Percentiles rank a stretch among this genome's conserved stretches.
These are phyloP conservation scores for Pigoraptor vietnamica DNA, from an alignment of 78 protist species.

Conservation along the genomic window DNA sequence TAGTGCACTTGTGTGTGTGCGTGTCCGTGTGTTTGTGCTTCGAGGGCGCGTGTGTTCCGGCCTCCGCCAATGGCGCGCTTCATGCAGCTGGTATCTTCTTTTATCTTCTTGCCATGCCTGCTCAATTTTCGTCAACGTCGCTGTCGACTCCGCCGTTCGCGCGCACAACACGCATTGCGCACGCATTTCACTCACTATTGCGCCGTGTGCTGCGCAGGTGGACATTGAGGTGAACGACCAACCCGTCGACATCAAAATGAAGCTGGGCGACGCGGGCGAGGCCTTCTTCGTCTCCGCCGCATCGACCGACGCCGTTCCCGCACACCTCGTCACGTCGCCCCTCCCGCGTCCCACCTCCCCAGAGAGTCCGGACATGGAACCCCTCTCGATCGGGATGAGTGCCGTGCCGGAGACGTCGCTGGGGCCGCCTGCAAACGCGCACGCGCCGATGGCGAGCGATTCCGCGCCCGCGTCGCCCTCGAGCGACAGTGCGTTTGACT, in stretches of 20 bases:
- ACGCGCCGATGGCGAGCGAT: neutral
- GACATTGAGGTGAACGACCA: constrained; percentile 56
- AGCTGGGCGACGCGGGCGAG: constrained; percentile 81
- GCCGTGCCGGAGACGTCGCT: neutral
- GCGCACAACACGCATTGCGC: neutral
- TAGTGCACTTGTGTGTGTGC: too few relatives aligned
- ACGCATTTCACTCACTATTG: too few relatives aligned
- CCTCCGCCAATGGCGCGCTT: too few relatives aligned
- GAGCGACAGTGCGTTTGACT: neutral
- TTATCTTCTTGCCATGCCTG: neutral
- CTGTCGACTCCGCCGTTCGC: neutral
- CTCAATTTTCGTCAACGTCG: neutral
- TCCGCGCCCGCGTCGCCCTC: neutral
- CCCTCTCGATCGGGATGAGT: neutral
- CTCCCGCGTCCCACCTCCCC: neutral
- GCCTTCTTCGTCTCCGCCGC: constrained; percentile 61
- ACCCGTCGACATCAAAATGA: constrained; percentile 59
- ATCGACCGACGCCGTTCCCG: neutral
- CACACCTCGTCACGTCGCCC: neutral
- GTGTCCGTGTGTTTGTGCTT: neutral
- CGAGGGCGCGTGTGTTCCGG: too few relatives aligned
- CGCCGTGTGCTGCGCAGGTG: too few relatives aligned
- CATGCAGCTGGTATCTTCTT: too few relatives aligned
- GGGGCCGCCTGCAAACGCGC: neutral
- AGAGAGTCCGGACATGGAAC: neutral